Conservation (phyloP, 2,329 filamentous ascomycete species). For the Monilinia fructigena region DNA sequence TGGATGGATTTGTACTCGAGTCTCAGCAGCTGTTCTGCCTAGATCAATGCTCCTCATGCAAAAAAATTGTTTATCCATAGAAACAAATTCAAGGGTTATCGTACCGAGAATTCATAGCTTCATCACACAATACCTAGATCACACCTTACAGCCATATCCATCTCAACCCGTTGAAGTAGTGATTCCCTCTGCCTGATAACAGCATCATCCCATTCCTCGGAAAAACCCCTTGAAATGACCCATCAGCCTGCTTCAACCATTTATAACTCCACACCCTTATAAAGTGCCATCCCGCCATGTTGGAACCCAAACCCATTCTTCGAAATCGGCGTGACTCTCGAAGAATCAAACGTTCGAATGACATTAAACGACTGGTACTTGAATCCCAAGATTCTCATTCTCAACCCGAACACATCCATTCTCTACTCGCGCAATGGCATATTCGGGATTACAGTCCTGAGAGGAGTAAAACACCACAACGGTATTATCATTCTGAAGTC, state of each 20-base stretch:
- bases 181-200: conserved; percentile 1
- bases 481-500: conserved; percentile 9
- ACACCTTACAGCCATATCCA: background rate
- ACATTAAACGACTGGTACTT: conserved; percentile 15
- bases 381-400: background rate
- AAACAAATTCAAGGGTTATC: background rate
- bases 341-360: background rate
- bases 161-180: background rate
- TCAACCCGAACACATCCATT: conserved; percentile 3
- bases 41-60: background rate
- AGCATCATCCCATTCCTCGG: conserved; percentile 17
- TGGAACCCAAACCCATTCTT: conserved; percentile 14
- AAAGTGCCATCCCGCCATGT: conserved; percentile 3
- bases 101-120: background rate
- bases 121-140: background rate
- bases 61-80: background rate
- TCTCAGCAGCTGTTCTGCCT: background rate
- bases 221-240: background rate
- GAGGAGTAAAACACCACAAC: conserved; percentile 17
- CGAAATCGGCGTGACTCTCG: conserved; percentile 12
- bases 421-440: conserved; percentile 17
- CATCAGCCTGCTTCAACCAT: conserved; percentile 10
- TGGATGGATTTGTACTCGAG: background rate
- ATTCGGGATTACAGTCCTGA: conserved; percentile 8
- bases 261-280: conserved; percentile 16